Base-by-base conservation (phyloP, 208 protist genomes). In the Trypanosomatidae sp. region DNA sequence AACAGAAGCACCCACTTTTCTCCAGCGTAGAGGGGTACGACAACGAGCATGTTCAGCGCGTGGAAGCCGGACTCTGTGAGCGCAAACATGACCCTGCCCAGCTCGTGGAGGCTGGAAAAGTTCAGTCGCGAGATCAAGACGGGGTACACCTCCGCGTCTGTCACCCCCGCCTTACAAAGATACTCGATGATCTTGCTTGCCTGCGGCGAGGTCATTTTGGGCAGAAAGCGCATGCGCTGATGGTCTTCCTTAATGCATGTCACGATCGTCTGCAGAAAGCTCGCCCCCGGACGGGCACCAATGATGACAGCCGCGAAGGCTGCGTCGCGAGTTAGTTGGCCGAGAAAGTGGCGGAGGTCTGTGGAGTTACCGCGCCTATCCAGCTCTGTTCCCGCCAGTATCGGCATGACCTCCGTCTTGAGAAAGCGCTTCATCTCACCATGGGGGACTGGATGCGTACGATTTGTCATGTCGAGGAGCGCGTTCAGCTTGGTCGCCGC, bases 11-110 rank as follows among this genome's bases (percentile, higher is more conserved):
- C 52, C 88, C 89, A 94, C 67, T 56, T 77, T 39, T 97, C 89
- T 1, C 89, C 86, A 67, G 84, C 86, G 79, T 97, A 97, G 36
- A 95, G 79, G 0, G 93, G 90, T 7, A 92, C 80, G 22, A 95
- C 81, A 6, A 91, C 72, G 3, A 75, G 77, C 36, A 95, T 74
- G 60, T 89, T 91, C 25, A 90, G 58, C 13, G 85, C 59, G 75
- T 89, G 62, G 56, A 94, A 71, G 30, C 69, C 74, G 25, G 80
- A 70, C 59, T 95, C 88, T 1, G 76, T 62, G 15, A 97, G 73
- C 2, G 89, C 83, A 69, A 92, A 92, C 88, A 91, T 91, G 6
- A 86, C 88, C 4, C 91, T 86, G 12, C 81, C 76, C 1, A 97
- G 62, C 58, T 95, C 86, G 25, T 83, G 80, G 47, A 97, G 56